A percentile compares a stretch with the other conserved stretches of the same genome.
Evolutionary conservation across 371 early-diverging fungal species (phyloP).

Genomic region (Syncephalis plumigaleata): DNA sequence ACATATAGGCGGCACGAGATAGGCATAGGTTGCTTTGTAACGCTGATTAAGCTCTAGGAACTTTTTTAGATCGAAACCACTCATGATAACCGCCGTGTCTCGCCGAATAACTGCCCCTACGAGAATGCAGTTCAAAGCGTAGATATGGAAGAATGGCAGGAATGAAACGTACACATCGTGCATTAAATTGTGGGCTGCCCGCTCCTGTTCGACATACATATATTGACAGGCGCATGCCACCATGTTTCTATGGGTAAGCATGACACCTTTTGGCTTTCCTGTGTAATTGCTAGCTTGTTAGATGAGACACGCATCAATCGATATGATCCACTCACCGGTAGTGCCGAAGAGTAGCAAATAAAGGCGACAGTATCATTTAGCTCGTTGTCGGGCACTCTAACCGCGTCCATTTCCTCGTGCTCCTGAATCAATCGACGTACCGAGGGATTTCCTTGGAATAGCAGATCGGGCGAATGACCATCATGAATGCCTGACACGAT

Average conservation of each 20-base stretch:
- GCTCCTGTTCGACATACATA: slow-evolving; percentile 9
- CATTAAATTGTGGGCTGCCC: slow-evolving; percentile 16
- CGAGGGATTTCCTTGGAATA: slow-evolving; percentile 7
- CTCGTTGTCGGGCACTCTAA: slow-evolving; percentile 6
- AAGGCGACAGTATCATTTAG: slow-evolving; percentile 33
- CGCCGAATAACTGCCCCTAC: slow-evolving; percentile 5
- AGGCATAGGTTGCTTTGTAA: slow-evolving; percentile 40
- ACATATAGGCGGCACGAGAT: slow-evolving; percentile 67
- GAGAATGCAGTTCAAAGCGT: slow-evolving; percentile 30
- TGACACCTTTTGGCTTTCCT: slow-evolving; percentile 31
- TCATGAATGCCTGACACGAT: background rate
- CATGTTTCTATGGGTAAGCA: slow-evolving; percentile 49
- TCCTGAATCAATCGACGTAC: slow-evolving; percentile 4
- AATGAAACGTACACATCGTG: slow-evolving; percentile 41
- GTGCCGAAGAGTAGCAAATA: slow-evolving; percentile 84
- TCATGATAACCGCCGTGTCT: slow-evolving; percentile 17
- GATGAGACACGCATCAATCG: background rate
- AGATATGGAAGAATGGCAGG: slow-evolving; percentile 70
- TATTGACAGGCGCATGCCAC: slow-evolving; percentile 39
- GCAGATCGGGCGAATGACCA: slow-evolving; percentile 6
- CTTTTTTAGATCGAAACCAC: slow-evolving; percentile 29
- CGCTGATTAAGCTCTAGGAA: slow-evolving; percentile 38
- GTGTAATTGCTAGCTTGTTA: background rate
- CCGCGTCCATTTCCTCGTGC: background rate
- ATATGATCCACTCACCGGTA: slow-evolving; percentile 52